Evolutionary conservation across 73 alveolate species (phyloP), one percentile per base, ranked within the genome.

Genomic region (Paramecium tetraurelia): DNA sequence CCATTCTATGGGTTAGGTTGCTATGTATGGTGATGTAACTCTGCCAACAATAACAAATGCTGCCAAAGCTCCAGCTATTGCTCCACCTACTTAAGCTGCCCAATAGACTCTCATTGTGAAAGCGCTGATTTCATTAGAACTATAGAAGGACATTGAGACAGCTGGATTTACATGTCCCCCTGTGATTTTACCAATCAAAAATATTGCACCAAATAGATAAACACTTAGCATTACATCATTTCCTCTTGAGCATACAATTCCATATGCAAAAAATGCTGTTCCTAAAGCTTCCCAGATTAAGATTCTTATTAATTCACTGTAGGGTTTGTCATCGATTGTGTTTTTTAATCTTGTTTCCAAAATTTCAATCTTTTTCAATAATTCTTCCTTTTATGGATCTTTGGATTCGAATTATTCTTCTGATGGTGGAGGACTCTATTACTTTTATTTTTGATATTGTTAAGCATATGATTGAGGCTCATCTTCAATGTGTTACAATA

Each of bases 151-250:
- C 90, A 80, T 80, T 2, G 90, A 43, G 5, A 80, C 90, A 18
- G 90, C 90, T 10, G 90, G 90, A 80, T 80, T 80, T 3, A 80
- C 90, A 80, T 80, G 90, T 21, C 90, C 90, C 7, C 90, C 90
- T 41, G 90, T 80, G 14, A 80, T 31, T 44, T 41, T 41, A 80
- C 90, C 90, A 80, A 80, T 48, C 8, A 80, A 46, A 80, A 80
- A 80, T 40, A 80, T 80, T 11, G 90, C 90, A 24, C 76, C 90
- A 48, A 80, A 80, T 21, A 80, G 24, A 80, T 80, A 80, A 11
- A 80, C 50, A 44, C 76, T 44, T 44, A 80, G 33, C 43, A 80
- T 80, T 8, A 46, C 76, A 80, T 80, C 90, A 48, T 80, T 80
- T 18, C 90, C 90, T 46, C 75, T 80, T 9, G 90, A 80, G 9